phyloP scores from a whole-genome alignment of 495 filamentous ascomycete species.

The Daldinia caldariorum region DNA sequence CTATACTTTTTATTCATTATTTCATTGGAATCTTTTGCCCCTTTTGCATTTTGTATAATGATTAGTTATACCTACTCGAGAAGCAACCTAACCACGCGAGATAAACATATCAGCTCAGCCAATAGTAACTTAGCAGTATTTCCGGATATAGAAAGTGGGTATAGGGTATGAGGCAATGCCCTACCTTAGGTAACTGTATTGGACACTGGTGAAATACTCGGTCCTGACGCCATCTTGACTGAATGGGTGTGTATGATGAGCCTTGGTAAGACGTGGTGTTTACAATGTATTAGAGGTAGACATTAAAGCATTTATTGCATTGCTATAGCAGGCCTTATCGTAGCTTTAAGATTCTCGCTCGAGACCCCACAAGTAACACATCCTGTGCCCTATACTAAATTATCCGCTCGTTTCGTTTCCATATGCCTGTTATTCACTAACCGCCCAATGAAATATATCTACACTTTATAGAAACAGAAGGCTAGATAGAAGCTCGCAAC shows the following conservation, averaged over 20 bases:
- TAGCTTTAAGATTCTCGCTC: not conserved
- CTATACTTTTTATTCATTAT: not conserved
- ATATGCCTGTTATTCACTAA: not conserved
- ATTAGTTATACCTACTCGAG: not conserved
- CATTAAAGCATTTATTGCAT: not conserved
- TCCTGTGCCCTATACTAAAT: not conserved
- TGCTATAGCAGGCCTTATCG: constrained; percentile 3
- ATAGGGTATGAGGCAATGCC: not conserved
- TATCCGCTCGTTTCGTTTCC: not conserved
- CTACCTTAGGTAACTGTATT: constrained; percentile 1
- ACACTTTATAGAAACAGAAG: constrained; percentile 95
- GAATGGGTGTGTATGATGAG: not conserved
- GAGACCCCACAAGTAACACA: constrained; percentile 3
- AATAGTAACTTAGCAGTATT: constrained; percentile 13
- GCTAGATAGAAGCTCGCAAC: constrained; percentile 90
- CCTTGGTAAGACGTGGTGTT: not conserved
- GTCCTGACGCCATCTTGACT: not conserved
- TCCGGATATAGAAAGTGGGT: constrained; percentile 17
- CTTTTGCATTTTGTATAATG: not conserved
- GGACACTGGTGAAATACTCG: not conserved
- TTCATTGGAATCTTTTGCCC: not conserved
- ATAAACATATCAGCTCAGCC: not conserved
- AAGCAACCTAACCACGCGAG: not conserved
- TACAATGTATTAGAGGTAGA: not conserved
- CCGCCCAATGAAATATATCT: constrained; percentile 27